Base-by-base conservation (phyloP, 1,139 yeast species). In the Debaryomyces coudertii region DNA sequence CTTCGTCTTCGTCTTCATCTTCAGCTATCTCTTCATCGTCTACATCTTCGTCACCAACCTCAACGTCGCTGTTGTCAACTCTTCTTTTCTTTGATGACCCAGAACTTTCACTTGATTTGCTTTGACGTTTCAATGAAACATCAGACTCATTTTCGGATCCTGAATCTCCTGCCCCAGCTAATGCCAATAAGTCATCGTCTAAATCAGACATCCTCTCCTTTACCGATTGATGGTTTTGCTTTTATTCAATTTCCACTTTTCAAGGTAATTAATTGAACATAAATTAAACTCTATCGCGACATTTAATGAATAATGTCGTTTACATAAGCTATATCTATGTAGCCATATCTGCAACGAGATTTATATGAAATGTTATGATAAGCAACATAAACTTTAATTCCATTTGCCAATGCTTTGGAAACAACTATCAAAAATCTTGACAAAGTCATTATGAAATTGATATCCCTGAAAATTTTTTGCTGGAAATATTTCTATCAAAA, bases 151-250 rank as follows among this genome's bases (percentile, higher is more conserved):
- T 59, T 47, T 61, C 71, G 14, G 68, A 61, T 49, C 62, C 72
- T 16, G 50, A 46, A 15, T 59, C 69, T 3, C 61, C 68, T 27
- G 65, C 73, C 47, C 95, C 96, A 30, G 97, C 97, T 54, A 90
- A 79, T 6, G 96, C 97, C 63, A 90, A 79, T 68, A 90, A 81
- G 76, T 90, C 97, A 62, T 90, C 97, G 61, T 87, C 95, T 61
- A 87, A 80, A 66, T 86, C 93, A 48, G 78, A 73, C 79, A 74
- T 74, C 20, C 18, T 27, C 7, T 9, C 11, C 12, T 16, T 22
- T 16, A 20, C 16, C 16, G 34, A 11, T 38, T 38, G 33, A 38
- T 38, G 20, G 7, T n/a, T 16, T 5, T 27, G 14, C 28, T 7
- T 15, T 12, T 11, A 4, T 15, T 29, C 7, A 7, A 29, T 4